Evolutionary conservation across 257 asterid species (phyloP), one percentile per base, ranked within the genome.

Genomic region (Petunia axillaris): DNA sequence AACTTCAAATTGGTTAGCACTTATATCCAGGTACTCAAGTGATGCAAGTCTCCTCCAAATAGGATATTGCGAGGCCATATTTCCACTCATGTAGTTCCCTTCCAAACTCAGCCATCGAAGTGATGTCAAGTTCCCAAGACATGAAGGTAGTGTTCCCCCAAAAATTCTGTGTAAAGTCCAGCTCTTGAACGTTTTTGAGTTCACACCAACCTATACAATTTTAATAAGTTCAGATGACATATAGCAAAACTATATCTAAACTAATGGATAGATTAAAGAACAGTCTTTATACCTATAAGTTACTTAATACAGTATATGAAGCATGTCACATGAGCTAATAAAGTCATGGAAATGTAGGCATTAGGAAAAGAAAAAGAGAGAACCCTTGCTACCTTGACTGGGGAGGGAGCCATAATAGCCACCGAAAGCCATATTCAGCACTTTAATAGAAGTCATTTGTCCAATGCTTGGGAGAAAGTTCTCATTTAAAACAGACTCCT

Each of bases 41-140:
- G 25, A 53, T 15, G 43, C 54, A 57, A 66, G 64, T 40, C 37
- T 66, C 2, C 50, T 53, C 54, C 77, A 52, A 39, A 66, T 16
- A 2, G 43, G 5, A 65, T 14, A 2, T 0, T 25, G 25, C 0
- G 40, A 8, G 10, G 37, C 54, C n/a, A 67, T 41, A 39, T 39
- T 37, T 39, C 67, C 77, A 0, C 1, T 10, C 11, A 52, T 66
- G 13, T 6, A 0, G 5, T 41, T 65, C 1, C 0, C 37, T 1
- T 0, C 0, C 0, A 63, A 15, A 4, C 1, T 4, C 7, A 79
- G 4, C 1, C 6, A 13, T n/a, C 59, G 8, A 79, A 67, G 70
- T 1, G 82, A 67, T 80, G 78, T 80, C 70, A 80, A 0, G 46
- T 67, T 79, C 40, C 66, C 77, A 10, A 80, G 11, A 53, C 70